Evolutionary conservation across 2,329 filamentous ascomycete species (phyloP).

Genomic region (Scopulariopsis brevicaulis): DNA sequence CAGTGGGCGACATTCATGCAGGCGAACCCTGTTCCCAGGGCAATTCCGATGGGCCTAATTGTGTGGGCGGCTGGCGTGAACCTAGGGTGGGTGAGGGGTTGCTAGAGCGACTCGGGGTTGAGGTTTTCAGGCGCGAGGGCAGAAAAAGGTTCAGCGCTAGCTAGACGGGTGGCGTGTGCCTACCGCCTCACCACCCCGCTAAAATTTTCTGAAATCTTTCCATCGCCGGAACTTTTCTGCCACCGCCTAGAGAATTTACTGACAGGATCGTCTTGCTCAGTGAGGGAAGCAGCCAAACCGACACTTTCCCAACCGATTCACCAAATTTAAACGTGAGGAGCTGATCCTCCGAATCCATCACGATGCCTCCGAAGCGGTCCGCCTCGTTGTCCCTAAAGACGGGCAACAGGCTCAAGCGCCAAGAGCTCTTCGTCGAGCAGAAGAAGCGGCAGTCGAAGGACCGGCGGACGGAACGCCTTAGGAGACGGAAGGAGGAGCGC

Average conservation of each 20-base stretch:
- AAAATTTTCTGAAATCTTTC: background rate
- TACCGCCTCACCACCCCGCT: background rate
- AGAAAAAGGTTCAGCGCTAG: background rate
- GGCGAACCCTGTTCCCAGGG: background rate
- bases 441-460: constrained; percentile 67
- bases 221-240: constrained; percentile 3
- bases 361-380: constrained; percentile 12
- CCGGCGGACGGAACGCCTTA: constrained; percentile 66
- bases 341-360: background rate
- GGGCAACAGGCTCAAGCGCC: constrained; percentile 69
- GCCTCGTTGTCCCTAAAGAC: constrained; percentile 30
- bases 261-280: background rate
- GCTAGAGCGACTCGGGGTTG: constrained; percentile 1
- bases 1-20: background rate
- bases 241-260: background rate
- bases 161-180: background rate
- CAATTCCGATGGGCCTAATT: background rate
- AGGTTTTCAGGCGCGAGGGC: background rate
- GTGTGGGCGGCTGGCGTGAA: background rate
- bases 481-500: constrained; percentile 73
- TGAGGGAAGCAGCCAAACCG: background rate
- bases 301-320: background rate
- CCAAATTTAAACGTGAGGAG: background rate
- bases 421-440: constrained; percentile 66
- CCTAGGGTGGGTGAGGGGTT: constrained; percentile 3